phyloP scores from a whole-genome alignment of 129 eudicot species.

The Flaveria ramosissima region DNA sequence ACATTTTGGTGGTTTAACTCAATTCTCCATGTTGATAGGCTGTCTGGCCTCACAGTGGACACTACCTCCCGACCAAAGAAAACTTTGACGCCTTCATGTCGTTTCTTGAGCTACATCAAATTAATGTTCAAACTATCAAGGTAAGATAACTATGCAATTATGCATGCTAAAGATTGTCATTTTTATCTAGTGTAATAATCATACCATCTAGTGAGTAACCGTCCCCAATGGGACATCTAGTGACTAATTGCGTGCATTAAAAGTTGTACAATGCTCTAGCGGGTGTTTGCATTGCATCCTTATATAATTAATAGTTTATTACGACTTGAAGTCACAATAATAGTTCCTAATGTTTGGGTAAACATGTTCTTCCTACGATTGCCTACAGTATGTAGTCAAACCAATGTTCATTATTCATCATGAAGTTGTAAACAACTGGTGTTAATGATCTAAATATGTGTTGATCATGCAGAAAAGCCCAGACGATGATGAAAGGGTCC shows the following conservation, averaged over 20 bases:
- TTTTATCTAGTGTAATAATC: not conserved
- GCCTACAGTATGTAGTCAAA: no score
- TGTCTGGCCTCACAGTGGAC: constrained; percentile 98
- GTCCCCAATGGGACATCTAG: no score
- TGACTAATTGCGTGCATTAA: not conserved
- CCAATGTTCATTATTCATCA: no score
- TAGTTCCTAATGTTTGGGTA: no score
- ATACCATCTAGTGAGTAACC: no score
- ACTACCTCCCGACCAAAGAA: constrained; percentile 88
- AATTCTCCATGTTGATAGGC: constrained; percentile 40
- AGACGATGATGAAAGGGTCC: constrained; percentile 37
- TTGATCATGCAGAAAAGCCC: constrained; percentile 55
- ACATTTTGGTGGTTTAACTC: not conserved
- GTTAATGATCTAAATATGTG: not conserved
- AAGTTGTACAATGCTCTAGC: not conserved
- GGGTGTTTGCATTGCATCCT: not conserved
- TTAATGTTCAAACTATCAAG: constrained; percentile 60
- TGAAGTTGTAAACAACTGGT: no score
- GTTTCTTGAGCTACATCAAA: constrained; percentile 57
- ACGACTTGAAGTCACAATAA: no score
- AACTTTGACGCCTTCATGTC: constrained; percentile 75
- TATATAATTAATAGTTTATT: no score
- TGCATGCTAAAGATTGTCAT: not conserved
- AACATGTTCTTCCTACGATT: no score
- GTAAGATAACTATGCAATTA: constrained; percentile 34